Percentiles rank a stretch among this genome's conserved stretches.
phyloP scores from a whole-genome alignment of 192 early-diverging fungal species.

The Linnemannia zychae region DNA sequence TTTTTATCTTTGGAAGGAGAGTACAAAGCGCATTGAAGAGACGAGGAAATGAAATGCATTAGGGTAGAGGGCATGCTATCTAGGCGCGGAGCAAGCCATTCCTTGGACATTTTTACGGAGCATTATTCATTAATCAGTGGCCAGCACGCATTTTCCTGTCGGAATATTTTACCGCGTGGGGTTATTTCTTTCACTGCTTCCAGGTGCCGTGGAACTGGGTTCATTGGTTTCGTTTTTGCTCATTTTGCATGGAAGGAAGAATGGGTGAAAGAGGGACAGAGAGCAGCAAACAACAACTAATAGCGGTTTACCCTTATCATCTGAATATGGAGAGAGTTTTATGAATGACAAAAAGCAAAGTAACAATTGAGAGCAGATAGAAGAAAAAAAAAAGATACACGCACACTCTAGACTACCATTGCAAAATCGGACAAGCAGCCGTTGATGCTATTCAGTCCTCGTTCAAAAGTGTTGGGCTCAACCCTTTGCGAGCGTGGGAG shows the following conservation, averaged over 20 bases:
- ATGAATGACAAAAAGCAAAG: not conserved
- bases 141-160: not conserved
- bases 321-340: not conserved
- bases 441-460: not conserved
- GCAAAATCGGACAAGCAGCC: not conserved
- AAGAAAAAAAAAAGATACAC: too few relatives aligned
- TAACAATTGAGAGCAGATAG: not conserved
- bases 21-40: not conserved
- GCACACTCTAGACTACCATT: not conserved
- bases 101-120: not conserved
- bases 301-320: slow-evolving; percentile 1
- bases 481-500: not conserved
- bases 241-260: not conserved
- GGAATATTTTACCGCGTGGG: not conserved
- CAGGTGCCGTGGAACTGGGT: not conserved
- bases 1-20: not conserved
- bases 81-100: not conserved
- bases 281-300: not conserved
- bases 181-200: not conserved
- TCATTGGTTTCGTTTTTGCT: not conserved
- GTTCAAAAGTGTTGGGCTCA: not conserved
- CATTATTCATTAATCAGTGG: not conserved
- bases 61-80: not conserved
- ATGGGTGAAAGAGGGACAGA: not conserved
- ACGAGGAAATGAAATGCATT: not conserved